Conservation (phyloP, 345 rosid species). For the Euphorbia pulcherrima region DNA sequence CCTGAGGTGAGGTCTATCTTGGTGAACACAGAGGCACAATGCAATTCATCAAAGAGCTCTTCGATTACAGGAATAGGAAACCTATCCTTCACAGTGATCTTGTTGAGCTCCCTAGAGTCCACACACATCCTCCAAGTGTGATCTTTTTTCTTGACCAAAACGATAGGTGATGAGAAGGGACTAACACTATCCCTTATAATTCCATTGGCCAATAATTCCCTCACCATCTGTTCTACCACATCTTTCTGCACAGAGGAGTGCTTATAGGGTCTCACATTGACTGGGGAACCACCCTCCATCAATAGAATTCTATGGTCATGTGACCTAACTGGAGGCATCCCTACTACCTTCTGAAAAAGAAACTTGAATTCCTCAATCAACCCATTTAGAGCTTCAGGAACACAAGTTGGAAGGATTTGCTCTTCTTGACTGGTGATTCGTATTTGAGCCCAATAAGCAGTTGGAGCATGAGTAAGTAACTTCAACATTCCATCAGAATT, state of each 20-base stretch:
- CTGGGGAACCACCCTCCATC: not conserved
- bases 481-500: not conserved
- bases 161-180: not conserved
- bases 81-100: too few species aligned
- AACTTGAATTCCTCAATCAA: not conserved
- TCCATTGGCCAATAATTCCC: not conserved
- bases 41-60: too few species aligned
- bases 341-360: not conserved
- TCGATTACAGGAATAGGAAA: too few species aligned
- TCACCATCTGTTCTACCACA: not conserved
- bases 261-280: not conserved
- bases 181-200: not conserved
- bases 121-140: conserved; percentile 6
- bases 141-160: conserved; percentile 7
- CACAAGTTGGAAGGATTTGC: too few species aligned
- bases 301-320: not conserved
- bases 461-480: not conserved
- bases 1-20: too few species aligned
- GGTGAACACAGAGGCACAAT: too few species aligned
- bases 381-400: not conserved
- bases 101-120: too few species aligned
- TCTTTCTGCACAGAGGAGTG: not conserved
- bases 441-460: not conserved
- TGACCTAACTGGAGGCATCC: not conserved
- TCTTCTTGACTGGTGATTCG: not conserved